Evolutionary conservation across 2,329 filamentous ascomycete genomes (phyloP), one percentile per base, ranked within the genome.

Genomic region (Alternaria sp.): DNA sequence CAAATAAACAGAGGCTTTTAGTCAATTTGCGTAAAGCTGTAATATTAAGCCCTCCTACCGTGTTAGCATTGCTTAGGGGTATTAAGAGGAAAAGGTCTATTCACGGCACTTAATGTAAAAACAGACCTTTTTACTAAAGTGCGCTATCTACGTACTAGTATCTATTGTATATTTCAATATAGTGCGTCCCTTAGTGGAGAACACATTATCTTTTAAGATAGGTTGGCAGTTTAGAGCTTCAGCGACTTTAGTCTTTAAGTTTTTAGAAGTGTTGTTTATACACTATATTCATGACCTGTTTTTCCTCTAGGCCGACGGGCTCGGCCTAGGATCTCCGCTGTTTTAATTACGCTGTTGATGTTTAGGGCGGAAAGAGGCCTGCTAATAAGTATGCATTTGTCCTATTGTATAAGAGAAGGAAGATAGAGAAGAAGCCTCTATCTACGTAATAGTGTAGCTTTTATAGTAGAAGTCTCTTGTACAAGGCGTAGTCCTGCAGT

Each of bases 51-150:
- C 31, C 53, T 56, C 45, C 39, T 31, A n/a, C 23, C 3, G 21
- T 45, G 26, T 39, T 56, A 26, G 39, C 39, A 44, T 21, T 56
- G 10, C 8, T 51, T 28, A 56, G 11, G 23, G 24, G 45, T 28
- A 45, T 56, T 1, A 56, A 56, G 13, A 56, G 46, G n/a, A 56
- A 48, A 39, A 56, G 53, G 13, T 31, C 45, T 49, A 33, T 33
- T 24, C 21, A 29, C 3, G 7, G 36, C 28, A n/a, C 26, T 29
- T 51, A 4, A 51, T 51, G 10, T 31, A 3, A 51, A 40, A 33
- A 26, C 21, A 28, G 14, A 39, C 23, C 7, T 50, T 5, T 50
- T 39, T 8, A 49, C 14, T 8, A 46, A 37, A 14, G 21, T 26
- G 21, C 21, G 21, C 5, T 49, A 28, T 3, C 46, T 26, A 49